A percentile compares a stretch with the other conserved stretches of the same genome.
phyloP scores from a whole-genome alignment of 1,139 yeast species.

The Yamadazyma pseudoaaseri region DNA sequence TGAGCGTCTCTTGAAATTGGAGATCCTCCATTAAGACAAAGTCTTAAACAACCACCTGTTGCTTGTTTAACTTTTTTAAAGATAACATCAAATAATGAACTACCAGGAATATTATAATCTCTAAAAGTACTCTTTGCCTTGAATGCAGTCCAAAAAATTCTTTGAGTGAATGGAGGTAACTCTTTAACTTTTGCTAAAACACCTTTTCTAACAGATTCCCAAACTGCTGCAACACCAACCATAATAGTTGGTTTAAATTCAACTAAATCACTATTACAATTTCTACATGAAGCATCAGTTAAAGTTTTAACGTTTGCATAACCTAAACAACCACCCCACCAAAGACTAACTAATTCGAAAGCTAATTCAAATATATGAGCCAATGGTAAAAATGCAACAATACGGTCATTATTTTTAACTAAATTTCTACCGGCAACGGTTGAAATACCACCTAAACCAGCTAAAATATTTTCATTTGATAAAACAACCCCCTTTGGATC shows the following conservation, averaged over 20 bases:
- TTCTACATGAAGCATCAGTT: slow-evolving; percentile 75
- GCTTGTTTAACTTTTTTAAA: slow-evolving; percentile 91
- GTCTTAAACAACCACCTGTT: slow-evolving; percentile 85
- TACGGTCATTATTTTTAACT: slow-evolving; percentile 58
- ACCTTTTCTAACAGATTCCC: slow-evolving; percentile 97
- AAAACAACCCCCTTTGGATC: slow-evolving; percentile 96
- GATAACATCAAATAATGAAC: slow-evolving; percentile 58
- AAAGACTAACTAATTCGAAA: slow-evolving; percentile 74
- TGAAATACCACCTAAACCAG: slow-evolving; percentile 83
- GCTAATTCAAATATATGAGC: slow-evolving; percentile 95
- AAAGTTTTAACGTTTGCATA: slow-evolving; percentile 93
- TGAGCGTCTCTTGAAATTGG: slow-evolving; percentile 89
- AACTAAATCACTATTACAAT: slow-evolving; percentile 85
- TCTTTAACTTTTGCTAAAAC: slow-evolving; percentile 71
- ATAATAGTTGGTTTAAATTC: slow-evolving; percentile 88
- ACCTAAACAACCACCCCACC: slow-evolving; percentile 91
- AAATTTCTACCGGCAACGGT: slow-evolving; percentile 56
- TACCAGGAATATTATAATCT: slow-evolving; percentile 71
- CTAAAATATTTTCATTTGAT: slow-evolving; percentile 71
- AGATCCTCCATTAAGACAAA: slow-evolving; percentile 89
- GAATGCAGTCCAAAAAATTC: slow-evolving; percentile 87
- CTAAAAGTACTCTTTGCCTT: slow-evolving; percentile 64
- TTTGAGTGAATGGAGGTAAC: slow-evolving; percentile 68
- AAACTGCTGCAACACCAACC: slow-evolving; percentile 99
- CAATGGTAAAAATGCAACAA: slow-evolving; percentile 87